phyloP scores from a whole-genome alignment of 75 land plant genomes.

The Picea sitchensis region DNA sequence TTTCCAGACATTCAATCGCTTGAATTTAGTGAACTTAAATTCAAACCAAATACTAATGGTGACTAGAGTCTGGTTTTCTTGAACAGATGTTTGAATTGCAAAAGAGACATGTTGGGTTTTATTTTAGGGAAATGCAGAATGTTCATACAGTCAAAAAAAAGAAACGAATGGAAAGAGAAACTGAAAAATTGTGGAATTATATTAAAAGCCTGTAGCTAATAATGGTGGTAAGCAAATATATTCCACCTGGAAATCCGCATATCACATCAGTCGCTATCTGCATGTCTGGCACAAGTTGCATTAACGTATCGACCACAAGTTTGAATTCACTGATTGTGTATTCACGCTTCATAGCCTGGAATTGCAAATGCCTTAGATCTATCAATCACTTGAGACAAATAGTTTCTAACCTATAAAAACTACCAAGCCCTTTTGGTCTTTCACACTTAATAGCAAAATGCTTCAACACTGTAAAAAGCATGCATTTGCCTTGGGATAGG shows the following conservation, averaged over 20 bases:
- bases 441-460: neutral
- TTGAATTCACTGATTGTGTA: conserved; percentile 83
- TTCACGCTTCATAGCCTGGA: conserved; percentile 95
- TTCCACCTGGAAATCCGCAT: conserved; percentile 94
- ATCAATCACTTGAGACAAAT: neutral
- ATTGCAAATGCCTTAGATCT: neutral
- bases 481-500: neutral
- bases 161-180: neutral
- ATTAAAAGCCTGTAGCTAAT: neutral
- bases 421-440: neutral
- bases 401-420: neutral
- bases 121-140: neutral
- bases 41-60: neutral
- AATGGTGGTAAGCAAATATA: neutral
- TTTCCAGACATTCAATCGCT: neutral
- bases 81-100: neutral
- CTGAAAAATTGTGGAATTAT: neutral
- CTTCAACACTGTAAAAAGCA: neutral
- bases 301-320: conserved; percentile 83
- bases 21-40: neutral
- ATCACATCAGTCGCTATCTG: conserved; percentile 97
- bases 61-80: no score
- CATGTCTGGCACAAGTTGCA: conserved; percentile 80
- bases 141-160: neutral
- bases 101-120: neutral